phyloP scores from a whole-genome alignment of 352 stramenopile species.

The Elongisporangium undulatum region DNA sequence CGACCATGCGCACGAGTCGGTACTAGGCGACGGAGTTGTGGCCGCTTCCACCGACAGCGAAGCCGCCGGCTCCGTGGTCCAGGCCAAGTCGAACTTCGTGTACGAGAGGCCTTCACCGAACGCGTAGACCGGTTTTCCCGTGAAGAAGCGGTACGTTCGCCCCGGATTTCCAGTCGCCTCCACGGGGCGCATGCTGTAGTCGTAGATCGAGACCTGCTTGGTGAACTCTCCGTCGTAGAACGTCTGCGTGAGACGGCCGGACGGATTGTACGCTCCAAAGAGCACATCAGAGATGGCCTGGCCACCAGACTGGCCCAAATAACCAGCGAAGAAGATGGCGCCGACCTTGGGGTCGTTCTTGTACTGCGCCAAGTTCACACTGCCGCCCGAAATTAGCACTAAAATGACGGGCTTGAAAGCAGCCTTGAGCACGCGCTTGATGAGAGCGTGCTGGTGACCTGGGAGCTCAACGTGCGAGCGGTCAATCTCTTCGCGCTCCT shows the following conservation, averaged over 20 bases:
- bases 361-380: slow-evolving; percentile 65
- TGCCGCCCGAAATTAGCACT: slow-evolving; percentile 75
- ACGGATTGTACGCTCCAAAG: slow-evolving; percentile 68
- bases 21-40: neutral
- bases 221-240: slow-evolving; percentile 59
- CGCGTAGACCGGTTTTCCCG: slow-evolving; percentile 45
- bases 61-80: slow-evolving; percentile 7
- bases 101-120: slow-evolving; percentile 86
- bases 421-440: slow-evolving; percentile 43
- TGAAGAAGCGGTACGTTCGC: slow-evolving; percentile 85
- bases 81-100: slow-evolving; percentile 56
- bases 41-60: slow-evolving; percentile 3
- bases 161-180: slow-evolving; percentile 52
- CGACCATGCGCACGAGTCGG: slow-evolving; percentile 8
- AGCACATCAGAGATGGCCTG: slow-evolving; percentile 73
- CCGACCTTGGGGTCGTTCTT: slow-evolving; percentile 51
- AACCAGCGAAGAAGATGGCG: slow-evolving; percentile 64
- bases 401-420: slow-evolving; percentile 58
- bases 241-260: slow-evolving; percentile 61
- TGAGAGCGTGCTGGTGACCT: slow-evolving; percentile 54
- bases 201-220: slow-evolving; percentile 52
- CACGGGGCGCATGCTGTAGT: slow-evolving; percentile 85
- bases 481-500: slow-evolving; percentile 71
- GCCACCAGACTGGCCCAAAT: slow-evolving; percentile 63
- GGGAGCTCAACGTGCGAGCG: slow-evolving; percentile 55